Evolutionary conservation across 1,284 basidiomycete genomes (phyloP).

Genomic region (Mycena sp.): DNA sequence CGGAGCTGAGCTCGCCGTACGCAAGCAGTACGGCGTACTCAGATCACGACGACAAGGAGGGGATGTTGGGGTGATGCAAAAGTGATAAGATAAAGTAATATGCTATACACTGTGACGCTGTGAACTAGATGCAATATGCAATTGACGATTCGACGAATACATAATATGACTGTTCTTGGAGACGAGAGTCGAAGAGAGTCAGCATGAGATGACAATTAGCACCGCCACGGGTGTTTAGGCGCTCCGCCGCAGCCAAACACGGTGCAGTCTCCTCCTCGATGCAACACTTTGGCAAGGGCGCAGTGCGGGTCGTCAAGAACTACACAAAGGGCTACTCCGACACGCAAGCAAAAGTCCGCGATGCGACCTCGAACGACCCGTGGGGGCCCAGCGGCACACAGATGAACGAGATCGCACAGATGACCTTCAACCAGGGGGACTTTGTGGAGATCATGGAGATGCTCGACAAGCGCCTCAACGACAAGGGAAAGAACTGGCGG

Average conservation of each 20-base stretch:
- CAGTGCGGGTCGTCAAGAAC: slow-evolving; percentile 90
- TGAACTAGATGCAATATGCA: too few species aligned
- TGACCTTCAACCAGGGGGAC: slow-evolving; percentile 98
- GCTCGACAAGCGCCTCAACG: slow-evolving; percentile 98
- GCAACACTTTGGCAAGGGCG: slow-evolving; percentile 82
- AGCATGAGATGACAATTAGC: too few species aligned
- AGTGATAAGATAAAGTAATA: too few species aligned
- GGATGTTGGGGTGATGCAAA: slow-evolving; percentile 19
- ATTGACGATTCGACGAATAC: too few species aligned
- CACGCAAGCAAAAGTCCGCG: slow-evolving; percentile 93
- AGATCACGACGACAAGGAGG: slow-evolving; percentile 31
- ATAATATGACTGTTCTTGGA: too few species aligned
- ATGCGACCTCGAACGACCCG: slow-evolving; percentile 99
- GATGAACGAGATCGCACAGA: slow-evolving; percentile 99
- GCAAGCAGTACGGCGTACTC: slow-evolving; percentile 32
- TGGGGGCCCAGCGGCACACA: slow-evolving; percentile 98
- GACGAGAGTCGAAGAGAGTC: too few species aligned
- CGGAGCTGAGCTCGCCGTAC: slow-evolving; percentile 52
- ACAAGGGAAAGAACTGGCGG: slow-evolving; percentile 99
- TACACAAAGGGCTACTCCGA: slow-evolving; percentile 97
- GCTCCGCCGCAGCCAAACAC: too few species aligned
- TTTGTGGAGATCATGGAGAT: slow-evolving; percentile 99
- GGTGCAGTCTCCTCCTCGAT: slow-evolving; percentile 40
- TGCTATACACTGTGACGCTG: too few species aligned
- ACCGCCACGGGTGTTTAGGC: not conserved